Base-by-base conservation (phyloP, 352 stramenopile genomes). In the Lagenidium giganteum region DNA sequence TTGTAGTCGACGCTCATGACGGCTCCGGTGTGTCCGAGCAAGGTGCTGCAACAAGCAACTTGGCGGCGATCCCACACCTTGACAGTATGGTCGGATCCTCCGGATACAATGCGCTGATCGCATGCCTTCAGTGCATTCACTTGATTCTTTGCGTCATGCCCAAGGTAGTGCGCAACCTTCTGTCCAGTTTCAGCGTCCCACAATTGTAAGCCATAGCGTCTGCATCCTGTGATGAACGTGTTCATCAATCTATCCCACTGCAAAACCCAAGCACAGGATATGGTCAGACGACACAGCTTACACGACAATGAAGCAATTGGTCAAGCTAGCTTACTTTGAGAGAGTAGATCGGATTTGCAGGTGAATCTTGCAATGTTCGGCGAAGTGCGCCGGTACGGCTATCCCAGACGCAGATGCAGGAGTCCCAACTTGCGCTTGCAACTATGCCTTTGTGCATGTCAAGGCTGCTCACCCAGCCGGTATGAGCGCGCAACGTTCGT, bases 61-160 rank as follows among this genome's bases (percentile, higher is more conserved):
- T 65, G 44, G 16, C 56, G 51, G 2, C 57, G 57, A 34, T 66
- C 57, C 57, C 57, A 66, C 18, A 66, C 13, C 38, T 66, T 66
- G 34, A 66, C 47, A 3, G 57, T 47, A 16, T 60, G 45, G 23
- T 66, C 51, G 0, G 51, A 61, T 8, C 57, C 45, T 20, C 56
- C 56, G 12, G 49, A 56, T 17, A 65, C 21, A n/a, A 65, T 28
- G 3, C 40, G 27, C 3, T 48, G 40, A 14, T 25, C 32, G 18
- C 35, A 53, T 41, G 62, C 57, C 25, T 61, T 60, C 47, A 66
- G 28, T 6, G 49, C 47, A 42, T 66, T 66, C 11, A 62, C 46
- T 52, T 66, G 51, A 22, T 57, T 57, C 20, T 58, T 58, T 3
- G 39, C 29, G n/a, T 50, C 42, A 26, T 66, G 51, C 0, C 57